Conservation (phyloP, 352 stramenopile genomes). For the Phytophthora macrochlamydospora region DNA sequence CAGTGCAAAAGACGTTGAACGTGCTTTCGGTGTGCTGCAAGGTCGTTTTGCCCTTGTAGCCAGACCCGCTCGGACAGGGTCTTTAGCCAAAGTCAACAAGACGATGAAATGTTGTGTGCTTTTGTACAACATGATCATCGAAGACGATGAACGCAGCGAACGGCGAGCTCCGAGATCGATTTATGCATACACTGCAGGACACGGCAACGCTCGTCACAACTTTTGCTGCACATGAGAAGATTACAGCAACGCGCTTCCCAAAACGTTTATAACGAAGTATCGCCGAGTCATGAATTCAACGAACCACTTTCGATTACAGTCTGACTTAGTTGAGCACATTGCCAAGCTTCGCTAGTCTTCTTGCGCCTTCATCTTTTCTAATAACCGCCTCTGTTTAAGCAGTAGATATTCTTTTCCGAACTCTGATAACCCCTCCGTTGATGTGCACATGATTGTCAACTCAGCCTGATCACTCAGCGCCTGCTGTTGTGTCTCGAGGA, state of each 20-base stretch:
- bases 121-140: slow-evolving; percentile 6
- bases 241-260: background rate
- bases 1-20: background rate
- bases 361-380: slow-evolving; percentile 1
- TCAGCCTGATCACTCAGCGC: background rate
- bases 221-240: background rate
- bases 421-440: slow-evolving; percentile 1
- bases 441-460: slow-evolving; percentile 5
- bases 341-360: background rate
- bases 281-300: background rate
- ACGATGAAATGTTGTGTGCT: background rate
- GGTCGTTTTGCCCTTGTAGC: background rate
- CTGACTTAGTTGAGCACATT: background rate
- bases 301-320: background rate
- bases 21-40: background rate
- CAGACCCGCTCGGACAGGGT: background rate
- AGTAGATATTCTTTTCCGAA: background rate
- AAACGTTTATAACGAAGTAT: slow-evolving; percentile 2
- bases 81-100: background rate
- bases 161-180: background rate
- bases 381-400: background rate
- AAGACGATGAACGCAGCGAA: slow-evolving; percentile 1
- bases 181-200: slow-evolving; percentile 4
- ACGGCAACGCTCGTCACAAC: background rate
- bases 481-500: slow-evolving; percentile 4